phyloP scores from a whole-genome alignment of 2,329 filamentous ascomycete species.

The Ustulina deusta region DNA sequence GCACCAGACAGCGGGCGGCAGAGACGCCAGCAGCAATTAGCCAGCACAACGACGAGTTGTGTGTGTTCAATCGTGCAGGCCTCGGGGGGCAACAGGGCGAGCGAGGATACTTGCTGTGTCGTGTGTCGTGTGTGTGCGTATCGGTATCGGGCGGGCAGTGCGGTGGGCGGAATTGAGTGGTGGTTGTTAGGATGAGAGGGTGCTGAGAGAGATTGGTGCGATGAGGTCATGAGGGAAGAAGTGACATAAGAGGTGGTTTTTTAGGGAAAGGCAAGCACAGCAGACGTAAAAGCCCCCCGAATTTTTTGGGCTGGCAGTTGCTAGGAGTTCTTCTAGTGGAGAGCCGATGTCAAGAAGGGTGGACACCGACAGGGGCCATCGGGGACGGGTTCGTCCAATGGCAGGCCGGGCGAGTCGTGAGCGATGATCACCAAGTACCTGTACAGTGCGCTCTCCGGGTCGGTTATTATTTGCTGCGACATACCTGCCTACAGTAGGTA shows the following conservation, averaged over 20 bases:
- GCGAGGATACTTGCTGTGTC: conserved; percentile 32
- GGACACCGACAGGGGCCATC: conserved; percentile 28
- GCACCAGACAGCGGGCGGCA: conserved; percentile 20
- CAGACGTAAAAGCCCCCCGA: conserved; percentile 53
- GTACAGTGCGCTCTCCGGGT: conserved; percentile 43
- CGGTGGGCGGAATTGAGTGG: conserved; percentile 17
- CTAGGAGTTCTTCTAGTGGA: conserved; percentile 24
- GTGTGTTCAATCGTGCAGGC: conserved; percentile 38
- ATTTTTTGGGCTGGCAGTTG: conserved; percentile 41
- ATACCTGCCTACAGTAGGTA: not conserved
- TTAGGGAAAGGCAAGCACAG: conserved; percentile 53
- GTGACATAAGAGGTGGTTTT: conserved; percentile 56
- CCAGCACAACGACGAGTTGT: conserved; percentile 23
- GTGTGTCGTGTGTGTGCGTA: conserved; percentile 35
- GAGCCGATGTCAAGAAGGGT: conserved; percentile 32
- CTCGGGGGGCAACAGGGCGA: conserved; percentile 36
- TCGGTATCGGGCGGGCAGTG: conserved; percentile 33
- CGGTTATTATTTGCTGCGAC: conserved; percentile 14
- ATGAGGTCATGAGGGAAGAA: conserved; percentile 57
- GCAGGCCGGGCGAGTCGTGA: conserved; percentile 45
- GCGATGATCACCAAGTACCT: conserved; percentile 49
- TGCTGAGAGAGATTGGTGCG: conserved; percentile 49
- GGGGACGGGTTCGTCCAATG: conserved; percentile 43
- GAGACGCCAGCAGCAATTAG: conserved; percentile 15
- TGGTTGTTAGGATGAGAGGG: conserved; percentile 41